These are phyloP conservation scores for Eimeria sp. DNA, from an alignment of 169 alveolate genomes.

Conservation along the genomic window DNA sequence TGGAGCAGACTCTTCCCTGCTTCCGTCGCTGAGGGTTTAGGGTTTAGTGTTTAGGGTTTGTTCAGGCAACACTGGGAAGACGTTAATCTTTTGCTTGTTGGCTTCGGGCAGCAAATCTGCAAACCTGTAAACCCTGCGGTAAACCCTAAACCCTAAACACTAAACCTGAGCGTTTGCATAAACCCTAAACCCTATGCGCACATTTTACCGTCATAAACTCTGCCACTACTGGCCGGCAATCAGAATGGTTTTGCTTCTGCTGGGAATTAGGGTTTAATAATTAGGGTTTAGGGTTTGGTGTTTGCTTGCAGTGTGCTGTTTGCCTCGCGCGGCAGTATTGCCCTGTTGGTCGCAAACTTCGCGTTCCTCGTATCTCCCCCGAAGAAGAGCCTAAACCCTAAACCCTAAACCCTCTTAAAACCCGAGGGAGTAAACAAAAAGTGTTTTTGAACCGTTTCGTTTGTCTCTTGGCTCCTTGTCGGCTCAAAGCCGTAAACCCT, in stretches of 20 bases:
- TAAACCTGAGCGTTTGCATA: not conserved
- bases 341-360: slow-evolving; percentile 12
- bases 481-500: not conserved
- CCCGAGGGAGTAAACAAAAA: not conserved
- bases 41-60: slow-evolving; percentile 40
- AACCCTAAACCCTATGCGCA: not conserved
- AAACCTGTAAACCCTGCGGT: slow-evolving; percentile 88
- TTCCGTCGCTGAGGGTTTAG: not conserved
- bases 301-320: not conserved
- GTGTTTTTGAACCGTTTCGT: not conserved
- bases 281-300: slow-evolving; percentile 50
- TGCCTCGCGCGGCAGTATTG: slow-evolving; percentile 19
- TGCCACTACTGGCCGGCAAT: not conserved
- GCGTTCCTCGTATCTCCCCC: not conserved
- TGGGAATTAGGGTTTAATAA: not conserved
- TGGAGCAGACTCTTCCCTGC: not conserved
- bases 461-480: slow-evolving; percentile 29
- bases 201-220: not conserved
- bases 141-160: not conserved
- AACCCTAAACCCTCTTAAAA: not conserved
- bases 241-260: not conserved
- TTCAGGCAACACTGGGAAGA: slow-evolving; percentile 93
- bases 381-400: slow-evolving; percentile 20
- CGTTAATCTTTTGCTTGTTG: slow-evolving; percentile 95
- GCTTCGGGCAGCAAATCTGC: slow-evolving; percentile 98